Base-by-base conservation (phyloP, 2,329 filamentous ascomycete species). In the Colletotrichum eremochloae region DNA sequence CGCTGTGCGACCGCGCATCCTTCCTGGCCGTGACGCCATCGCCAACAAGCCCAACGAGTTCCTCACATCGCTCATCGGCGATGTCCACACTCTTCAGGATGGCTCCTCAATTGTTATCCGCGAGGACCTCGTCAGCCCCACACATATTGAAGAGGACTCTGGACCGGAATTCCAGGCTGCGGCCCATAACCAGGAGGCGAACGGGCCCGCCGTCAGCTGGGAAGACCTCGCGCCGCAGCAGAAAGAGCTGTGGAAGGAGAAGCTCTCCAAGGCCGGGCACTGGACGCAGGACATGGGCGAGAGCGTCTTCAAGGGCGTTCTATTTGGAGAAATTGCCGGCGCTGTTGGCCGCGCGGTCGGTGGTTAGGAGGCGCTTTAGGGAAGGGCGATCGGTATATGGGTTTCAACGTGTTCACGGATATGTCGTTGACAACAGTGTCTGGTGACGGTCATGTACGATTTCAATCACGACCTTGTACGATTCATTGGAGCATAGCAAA, bases 261-360 rank as follows among this genome's bases (percentile, higher is more conserved):
- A 87, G 78, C 85, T 97, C 46, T 85, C 85, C 67, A 86, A 91
- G 67, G 91, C 93, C 0, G 94, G 94, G 0, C 89, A 94, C 75
- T 97, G 94, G 94, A 89, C 89, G n/a, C 90, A 92, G 78, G 86
- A 89, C 48, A 93, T 96, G 85, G 93, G 93, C 3, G 94, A 96
- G 84, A 87, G 86, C 12, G 89, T 96, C 40, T 88, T 97, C 76
- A 90, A 91, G 81, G 93, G 93, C 3, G 88, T 97, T 42, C 83
- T 97, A 74, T 97, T 97, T 82, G 89, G 91, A 29, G 89, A 94
- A 81, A 85, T 94, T 75, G 92, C 88, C 1, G 92, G 89, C 2
- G 83, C 86, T 63, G 89, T 93, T 20, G 88, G 90, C 6, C 84
- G 82, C 40, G 84, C 86, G 58, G 83, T 89, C 1, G 71, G 55